Conservation (phyloP, 164 flowering plant genomes). For the Liquidambar formosana region DNA sequence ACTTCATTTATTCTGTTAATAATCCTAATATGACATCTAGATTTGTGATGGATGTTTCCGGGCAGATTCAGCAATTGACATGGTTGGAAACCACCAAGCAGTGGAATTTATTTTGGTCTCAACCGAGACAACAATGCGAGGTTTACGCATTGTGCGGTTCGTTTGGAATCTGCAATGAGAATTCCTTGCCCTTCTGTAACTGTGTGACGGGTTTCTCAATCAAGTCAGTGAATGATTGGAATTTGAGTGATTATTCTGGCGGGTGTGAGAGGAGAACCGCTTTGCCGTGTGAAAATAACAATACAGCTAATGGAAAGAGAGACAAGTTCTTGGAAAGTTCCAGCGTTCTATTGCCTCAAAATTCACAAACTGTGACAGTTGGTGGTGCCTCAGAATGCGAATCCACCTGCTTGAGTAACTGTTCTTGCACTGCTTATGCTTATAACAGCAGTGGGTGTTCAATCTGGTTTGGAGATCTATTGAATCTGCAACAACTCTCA, state of each 20-base stretch:
- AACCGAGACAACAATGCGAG: conserved; percentile 22
- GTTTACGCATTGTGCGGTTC: conserved; percentile 39
- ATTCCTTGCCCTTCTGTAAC: conserved; percentile 18
- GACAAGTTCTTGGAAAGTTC: conserved; percentile 19
- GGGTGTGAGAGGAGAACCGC: conserved; percentile 27
- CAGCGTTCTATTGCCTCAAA: conserved; percentile 19
- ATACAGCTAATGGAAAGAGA: conserved; percentile 5
- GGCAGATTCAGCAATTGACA: conserved; percentile 35
- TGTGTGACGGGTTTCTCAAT: conserved; percentile 40
- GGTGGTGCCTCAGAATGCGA: conserved; percentile 24
- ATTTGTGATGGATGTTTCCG: conserved; percentile 36
- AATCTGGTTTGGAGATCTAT: too few relatives aligned
- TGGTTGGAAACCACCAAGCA: too few relatives aligned
- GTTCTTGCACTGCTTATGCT: conserved; percentile 51
- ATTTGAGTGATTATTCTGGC: conserved; percentile 20
- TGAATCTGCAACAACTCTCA: too few relatives aligned
- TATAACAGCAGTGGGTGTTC: conserved; percentile 9
- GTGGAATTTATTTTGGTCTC: conserved; percentile 35
- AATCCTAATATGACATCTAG: conserved; percentile 19
- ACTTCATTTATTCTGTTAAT: conserved; percentile 34
- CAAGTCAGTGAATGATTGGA: conserved; percentile 24
- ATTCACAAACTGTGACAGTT: conserved; percentile 11
- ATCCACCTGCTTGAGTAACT: conserved; percentile 29
- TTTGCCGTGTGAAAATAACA: conserved; percentile 27
- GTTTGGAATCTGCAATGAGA: conserved; percentile 36